Evolutionary conservation across 169 alveolate species (phyloP).

Genomic region (Plasmodium vinckei): DNA sequence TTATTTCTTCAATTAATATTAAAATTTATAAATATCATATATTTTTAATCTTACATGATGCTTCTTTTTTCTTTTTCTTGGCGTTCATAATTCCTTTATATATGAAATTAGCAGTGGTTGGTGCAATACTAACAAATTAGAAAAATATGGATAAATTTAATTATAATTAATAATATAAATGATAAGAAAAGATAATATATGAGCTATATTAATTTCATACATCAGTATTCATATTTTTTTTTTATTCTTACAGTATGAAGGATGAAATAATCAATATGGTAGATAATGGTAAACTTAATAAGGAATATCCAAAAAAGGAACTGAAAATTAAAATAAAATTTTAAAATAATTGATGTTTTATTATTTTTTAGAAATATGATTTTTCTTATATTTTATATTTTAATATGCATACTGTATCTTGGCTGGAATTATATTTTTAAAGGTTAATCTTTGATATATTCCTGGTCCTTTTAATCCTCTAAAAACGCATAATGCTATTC

Average conservation of each 20-base stretch:
- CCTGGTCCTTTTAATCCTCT: slow-evolving; percentile 65
- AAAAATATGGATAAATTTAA: slow-evolving; percentile 1
- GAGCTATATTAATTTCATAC: not conserved
- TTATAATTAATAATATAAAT: not conserved
- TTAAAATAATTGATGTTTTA: not conserved
- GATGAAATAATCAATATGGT: slow-evolving; percentile 14
- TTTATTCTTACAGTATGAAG: slow-evolving; percentile 33
- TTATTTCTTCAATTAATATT: not conserved
- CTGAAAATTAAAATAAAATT: slow-evolving; percentile 19
- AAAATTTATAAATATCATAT: not conserved
- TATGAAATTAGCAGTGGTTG: slow-evolving; percentile 20
- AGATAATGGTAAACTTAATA: slow-evolving; percentile 12
- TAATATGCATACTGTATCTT: slow-evolving; percentile 22
- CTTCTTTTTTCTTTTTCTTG: slow-evolving; percentile 61
- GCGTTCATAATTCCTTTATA: slow-evolving; percentile 53
- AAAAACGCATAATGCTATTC: slow-evolving; percentile 33
- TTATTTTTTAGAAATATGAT: not conserved
- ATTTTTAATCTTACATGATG: slow-evolving; percentile 29
- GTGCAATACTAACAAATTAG: slow-evolving; percentile 11
- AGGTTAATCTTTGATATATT: slow-evolving; percentile 9
- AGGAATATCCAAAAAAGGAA: slow-evolving; percentile 8
- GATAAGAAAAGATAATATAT: too few species aligned
- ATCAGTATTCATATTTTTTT: slow-evolving; percentile 1
- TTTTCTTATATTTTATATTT: not conserved
- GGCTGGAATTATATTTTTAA: slow-evolving; percentile 35